Base-by-base conservation (phyloP, 176 grass and related monocot genomes). In the Oropetium thomaeum region DNA sequence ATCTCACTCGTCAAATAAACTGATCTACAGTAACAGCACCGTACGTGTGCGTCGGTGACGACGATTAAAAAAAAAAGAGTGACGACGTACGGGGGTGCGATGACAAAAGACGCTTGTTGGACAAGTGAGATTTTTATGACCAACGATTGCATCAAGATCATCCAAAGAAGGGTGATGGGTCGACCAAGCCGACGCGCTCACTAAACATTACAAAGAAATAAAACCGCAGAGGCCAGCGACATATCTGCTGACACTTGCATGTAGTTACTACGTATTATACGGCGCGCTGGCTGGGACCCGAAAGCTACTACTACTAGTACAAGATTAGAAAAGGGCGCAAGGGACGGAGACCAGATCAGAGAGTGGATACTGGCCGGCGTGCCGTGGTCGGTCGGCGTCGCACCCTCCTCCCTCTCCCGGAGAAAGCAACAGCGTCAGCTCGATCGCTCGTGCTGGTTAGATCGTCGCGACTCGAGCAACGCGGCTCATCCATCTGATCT, bases 141-240 rank as follows among this genome's bases (percentile, higher is more conserved):
- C n/a, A 28, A 28, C 23, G 32, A 1, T 2, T 44, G 3, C 29
- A 4, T 42, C 5, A 0, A 64, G 16, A 9, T 14, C 2, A 10
- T 20, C 15, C 19, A 40, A 29, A 67, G 75, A 85, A 66, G 49
- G 51, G 62, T 8, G 67, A 59, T n/a, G n/a, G n/a, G n/a, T 14
- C 73, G 2, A 53, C 29, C 39, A 69, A 33, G 23, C 28, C 10
- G 20, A 34, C 47, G 62, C 35, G 35, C 35, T 37, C 35, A 17
- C 12, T 17, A 5, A 48, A 20, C 4, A 48, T 48, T 17, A 19
- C 17, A 19, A 20, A 6, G 38, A 57, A 72, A n/a, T n/a, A n/a
- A 63, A 30, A 6, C n/a, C 26, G n/a, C n/a, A 4, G 22, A 59
- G 13, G 15, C 14, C 11, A 22, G 13, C 17, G 1, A 6, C 4